phyloP scores from a whole-genome alignment of 441 rosid genomes.

The Biscutella laevigata region DNA sequence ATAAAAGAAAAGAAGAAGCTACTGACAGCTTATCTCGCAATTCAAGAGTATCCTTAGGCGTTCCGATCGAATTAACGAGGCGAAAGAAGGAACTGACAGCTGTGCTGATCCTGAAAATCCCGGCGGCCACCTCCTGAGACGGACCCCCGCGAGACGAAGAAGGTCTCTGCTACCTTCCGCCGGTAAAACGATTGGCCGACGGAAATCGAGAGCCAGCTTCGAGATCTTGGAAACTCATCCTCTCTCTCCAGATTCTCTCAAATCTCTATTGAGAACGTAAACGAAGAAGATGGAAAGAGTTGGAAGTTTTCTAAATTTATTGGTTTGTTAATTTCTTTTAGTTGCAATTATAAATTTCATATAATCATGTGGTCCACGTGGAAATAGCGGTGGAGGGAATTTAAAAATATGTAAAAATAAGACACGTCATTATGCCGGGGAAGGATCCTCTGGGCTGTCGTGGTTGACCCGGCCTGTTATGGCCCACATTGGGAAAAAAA shows the following conservation, averaged over 20 bases:
- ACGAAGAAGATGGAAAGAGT: constrained; percentile 16
- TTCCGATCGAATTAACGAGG: constrained; percentile 67
- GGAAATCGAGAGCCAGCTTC: constrained; percentile 39
- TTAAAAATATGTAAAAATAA: not conserved
- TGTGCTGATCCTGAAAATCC: constrained; percentile 70
- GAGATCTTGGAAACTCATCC: constrained; percentile 73
- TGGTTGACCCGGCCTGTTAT: constrained; percentile 1
- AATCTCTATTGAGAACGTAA: not conserved
- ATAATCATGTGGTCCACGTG: constrained; percentile 22
- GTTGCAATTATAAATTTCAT: not conserved
- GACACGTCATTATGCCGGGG: constrained; percentile 15
- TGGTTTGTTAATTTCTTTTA: not conserved
- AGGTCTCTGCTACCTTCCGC: constrained; percentile 24
- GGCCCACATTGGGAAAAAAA: too few species aligned
- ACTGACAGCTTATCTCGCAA: constrained; percentile 62
- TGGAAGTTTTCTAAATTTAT: constrained; percentile 7
- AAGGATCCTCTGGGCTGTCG: constrained; percentile 9
- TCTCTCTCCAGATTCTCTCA: not conserved
- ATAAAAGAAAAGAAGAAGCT: not conserved
- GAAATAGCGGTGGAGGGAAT: not conserved
- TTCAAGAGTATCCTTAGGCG: constrained; percentile 66
- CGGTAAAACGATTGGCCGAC: constrained; percentile 11
- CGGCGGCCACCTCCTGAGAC: constrained; percentile 66
- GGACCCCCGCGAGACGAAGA: constrained; percentile 34
- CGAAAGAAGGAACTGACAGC: constrained; percentile 64